These are phyloP conservation scores for Cladosporium austrohemisphaericum DNA, from an alignment of 2,329 filamentous ascomycete species.

Conservation along the genomic window DNA sequence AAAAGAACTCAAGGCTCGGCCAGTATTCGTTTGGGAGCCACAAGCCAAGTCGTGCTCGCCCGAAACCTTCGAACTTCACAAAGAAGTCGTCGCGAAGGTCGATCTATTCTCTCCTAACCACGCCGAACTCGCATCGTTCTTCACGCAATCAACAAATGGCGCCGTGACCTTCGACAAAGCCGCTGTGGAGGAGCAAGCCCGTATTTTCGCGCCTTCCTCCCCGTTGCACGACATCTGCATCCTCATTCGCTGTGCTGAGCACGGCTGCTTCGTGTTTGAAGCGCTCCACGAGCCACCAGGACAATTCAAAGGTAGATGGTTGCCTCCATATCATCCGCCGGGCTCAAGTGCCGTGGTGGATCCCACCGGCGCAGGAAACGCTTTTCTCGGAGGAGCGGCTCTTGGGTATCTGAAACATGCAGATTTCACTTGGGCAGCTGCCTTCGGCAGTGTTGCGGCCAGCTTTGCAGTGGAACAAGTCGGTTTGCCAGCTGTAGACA, in stretches of 20 bases:
- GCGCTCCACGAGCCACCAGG: background rate
- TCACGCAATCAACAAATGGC: background rate
- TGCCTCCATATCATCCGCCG: slow-evolving; percentile 22
- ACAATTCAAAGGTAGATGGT: slow-evolving; percentile 18
- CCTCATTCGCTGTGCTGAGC: slow-evolving; percentile 23
- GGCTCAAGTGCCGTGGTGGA: slow-evolving; percentile 23
- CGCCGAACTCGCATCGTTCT: slow-evolving; percentile 26
- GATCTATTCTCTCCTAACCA: slow-evolving; percentile 32
- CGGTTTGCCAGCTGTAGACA: slow-evolving; percentile 18
- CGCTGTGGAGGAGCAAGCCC: slow-evolving; percentile 22
- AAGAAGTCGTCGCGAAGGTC: slow-evolving; percentile 14
- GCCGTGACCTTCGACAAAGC: slow-evolving; percentile 16
- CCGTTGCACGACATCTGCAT: slow-evolving; percentile 20
- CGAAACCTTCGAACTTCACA: slow-evolving; percentile 20
- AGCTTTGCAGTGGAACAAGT: slow-evolving; percentile 28
- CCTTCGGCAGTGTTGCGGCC: slow-evolving; percentile 26
- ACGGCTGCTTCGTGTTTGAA: slow-evolving; percentile 25
- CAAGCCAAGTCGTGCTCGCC: slow-evolving; percentile 27
- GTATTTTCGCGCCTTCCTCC: slow-evolving; percentile 16
- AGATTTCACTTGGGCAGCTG: slow-evolving; percentile 21
- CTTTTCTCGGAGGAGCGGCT: slow-evolving; percentile 29
- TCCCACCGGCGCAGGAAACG: slow-evolving; percentile 29
- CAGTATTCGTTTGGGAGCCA: slow-evolving; percentile 29
- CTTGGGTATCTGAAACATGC: slow-evolving; percentile 24
- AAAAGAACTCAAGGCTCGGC: background rate